These are phyloP conservation scores for Arctium minus DNA, from an alignment of 129 eudicot species.

Conservation along the genomic window DNA sequence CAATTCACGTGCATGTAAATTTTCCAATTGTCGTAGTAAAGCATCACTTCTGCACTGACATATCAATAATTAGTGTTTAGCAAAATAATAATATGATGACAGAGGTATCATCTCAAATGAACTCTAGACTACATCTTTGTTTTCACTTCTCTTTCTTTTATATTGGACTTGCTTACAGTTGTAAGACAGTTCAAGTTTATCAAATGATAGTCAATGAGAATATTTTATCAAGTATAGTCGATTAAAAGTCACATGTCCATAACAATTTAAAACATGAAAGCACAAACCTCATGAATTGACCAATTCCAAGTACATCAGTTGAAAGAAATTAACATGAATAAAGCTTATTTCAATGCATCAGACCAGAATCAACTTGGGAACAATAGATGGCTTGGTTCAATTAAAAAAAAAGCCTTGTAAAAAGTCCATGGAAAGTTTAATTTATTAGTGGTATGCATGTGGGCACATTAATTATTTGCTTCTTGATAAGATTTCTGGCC, in stretches of 20 bases:
- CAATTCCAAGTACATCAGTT: background rate
- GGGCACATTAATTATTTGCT: background rate
- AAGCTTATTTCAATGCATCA: background rate
- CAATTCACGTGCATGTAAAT: slow-evolving; percentile 63
- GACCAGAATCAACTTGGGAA: no score
- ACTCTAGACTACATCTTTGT: background rate
- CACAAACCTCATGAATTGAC: background rate
- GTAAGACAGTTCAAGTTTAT: background rate
- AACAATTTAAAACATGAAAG: background rate
- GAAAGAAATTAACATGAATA: background rate
- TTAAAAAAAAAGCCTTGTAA: background rate
- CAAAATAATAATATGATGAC: background rate
- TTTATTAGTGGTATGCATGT: background rate
- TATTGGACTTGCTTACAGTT: background rate
- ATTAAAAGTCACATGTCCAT: background rate
- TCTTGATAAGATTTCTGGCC: background rate
- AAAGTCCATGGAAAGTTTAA: background rate
- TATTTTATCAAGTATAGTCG: background rate
- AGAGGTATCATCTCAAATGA: background rate
- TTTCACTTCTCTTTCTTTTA: slow-evolving; percentile 11
- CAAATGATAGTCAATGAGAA: background rate
- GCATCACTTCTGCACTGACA: slow-evolving; percentile 76
- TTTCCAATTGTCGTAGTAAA: slow-evolving; percentile 79
- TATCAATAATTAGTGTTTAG: slow-evolving; percentile 21
- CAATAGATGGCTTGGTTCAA: background rate